These are phyloP conservation scores for Linum trigynum DNA, from an alignment of 345 rosid genomes.

Conservation along the genomic window DNA sequence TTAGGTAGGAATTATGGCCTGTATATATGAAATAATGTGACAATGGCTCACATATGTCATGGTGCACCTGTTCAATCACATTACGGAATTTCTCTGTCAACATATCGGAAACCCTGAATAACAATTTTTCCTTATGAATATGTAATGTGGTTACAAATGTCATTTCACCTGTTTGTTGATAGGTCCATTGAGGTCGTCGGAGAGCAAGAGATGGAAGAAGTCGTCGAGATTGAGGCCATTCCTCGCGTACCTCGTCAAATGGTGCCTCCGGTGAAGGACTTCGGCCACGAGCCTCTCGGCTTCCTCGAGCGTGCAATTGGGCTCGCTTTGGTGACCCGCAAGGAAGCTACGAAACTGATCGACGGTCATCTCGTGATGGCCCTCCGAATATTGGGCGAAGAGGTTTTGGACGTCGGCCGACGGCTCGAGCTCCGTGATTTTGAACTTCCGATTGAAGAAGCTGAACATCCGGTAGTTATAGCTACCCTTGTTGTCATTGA, in stretches of 20 bases:
- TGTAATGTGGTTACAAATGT: neutral
- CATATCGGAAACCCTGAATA: neutral
- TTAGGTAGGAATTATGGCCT: constrained; percentile 8
- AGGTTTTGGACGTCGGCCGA: constrained; percentile 15
- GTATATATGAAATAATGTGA: constrained; percentile 11
- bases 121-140: neutral
- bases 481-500: constrained; percentile 16
- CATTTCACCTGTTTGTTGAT: constrained; percentile 13
- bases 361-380: constrained; percentile 12
- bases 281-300: constrained; percentile 17
- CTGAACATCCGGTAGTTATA: constrained; percentile 26
- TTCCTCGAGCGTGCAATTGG: constrained; percentile 10
- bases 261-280: constrained; percentile 11
- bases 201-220: constrained; percentile 22
- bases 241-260: constrained; percentile 5
- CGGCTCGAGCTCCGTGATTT: constrained; percentile 25
- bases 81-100: neutral
- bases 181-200: constrained; percentile 24
- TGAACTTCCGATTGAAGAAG: constrained; percentile 25
- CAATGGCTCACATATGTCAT: constrained; percentile 8
- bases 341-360: constrained; percentile 21
- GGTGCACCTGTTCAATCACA: constrained; percentile 4
- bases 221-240: constrained; percentile 18
- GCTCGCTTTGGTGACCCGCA: constrained; percentile 12
- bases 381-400: constrained; percentile 12